Evolutionary conservation across 331 rosid species (phyloP).

Genomic region (Arachis monticola): DNA sequence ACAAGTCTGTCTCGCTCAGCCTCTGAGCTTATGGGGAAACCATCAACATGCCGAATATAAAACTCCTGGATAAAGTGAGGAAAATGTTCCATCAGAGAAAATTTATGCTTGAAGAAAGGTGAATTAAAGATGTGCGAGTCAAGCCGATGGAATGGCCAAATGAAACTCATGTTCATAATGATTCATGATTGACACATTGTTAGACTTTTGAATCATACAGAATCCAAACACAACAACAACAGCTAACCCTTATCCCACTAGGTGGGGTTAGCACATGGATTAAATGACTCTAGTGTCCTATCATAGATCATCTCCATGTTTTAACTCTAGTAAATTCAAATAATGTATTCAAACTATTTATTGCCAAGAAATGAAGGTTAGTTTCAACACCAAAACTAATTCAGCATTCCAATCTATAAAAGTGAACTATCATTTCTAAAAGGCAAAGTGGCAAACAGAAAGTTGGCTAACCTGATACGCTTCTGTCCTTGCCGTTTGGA

Average conservation of each 20-base stretch:
- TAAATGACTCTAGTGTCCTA: too few relatives aligned
- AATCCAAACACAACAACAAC: background rate
- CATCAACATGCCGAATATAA: conserved; percentile 89
- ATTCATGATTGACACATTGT: conserved; percentile 46
- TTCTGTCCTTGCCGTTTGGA: conserved; percentile 67
- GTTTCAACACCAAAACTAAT: background rate
- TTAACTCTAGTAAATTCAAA: background rate
- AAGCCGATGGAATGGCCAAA: background rate
- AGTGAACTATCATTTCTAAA: conserved; percentile 8
- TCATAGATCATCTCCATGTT: too few relatives aligned
- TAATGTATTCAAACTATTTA: conserved; percentile 5
- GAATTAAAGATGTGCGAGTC: background rate
- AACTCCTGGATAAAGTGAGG: conserved; percentile 62
- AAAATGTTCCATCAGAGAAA: conserved; percentile 22
- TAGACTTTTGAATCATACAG: conserved; percentile 1
- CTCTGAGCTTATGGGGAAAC: conserved; percentile 87
- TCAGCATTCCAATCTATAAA: background rate
- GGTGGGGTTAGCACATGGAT: too few relatives aligned
- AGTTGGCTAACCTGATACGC: conserved; percentile 74
- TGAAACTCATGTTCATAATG: conserved; percentile 20
- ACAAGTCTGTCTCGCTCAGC: conserved; percentile 85
- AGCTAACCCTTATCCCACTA: too few relatives aligned
- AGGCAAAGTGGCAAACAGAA: background rate
- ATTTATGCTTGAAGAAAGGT: conserved; percentile 4
- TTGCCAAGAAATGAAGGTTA: background rate